Evolutionary conservation across 768 basidiomycete species (phyloP), one percentile per base, ranked within the genome.

Genomic region (Kwoniella shandongensis): DNA sequence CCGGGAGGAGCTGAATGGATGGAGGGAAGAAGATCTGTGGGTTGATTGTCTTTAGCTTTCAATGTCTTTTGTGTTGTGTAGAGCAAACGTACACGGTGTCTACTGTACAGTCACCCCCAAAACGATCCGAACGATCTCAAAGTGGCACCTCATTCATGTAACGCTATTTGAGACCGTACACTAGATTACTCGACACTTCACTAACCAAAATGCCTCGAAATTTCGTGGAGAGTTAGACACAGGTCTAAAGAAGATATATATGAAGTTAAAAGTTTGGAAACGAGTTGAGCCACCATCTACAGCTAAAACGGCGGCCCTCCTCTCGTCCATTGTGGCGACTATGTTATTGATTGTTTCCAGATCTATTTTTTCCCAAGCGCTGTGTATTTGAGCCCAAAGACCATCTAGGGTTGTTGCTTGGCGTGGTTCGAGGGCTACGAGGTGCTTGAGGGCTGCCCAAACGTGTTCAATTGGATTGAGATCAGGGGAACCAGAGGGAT

Each of bases 381-480:
- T 22, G 10, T 45, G 18, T 22, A 26, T 17, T 13, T 45, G 18
- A 11, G 13, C 17, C 18, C 7, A 45, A 20, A 26, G 8, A 20
- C 13, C 13, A 45, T 45, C 44, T 45, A 3, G 4, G 26, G 13
- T 22, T 4, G 44, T 45, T 45, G 44, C 15, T 7, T 17, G 20
- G 7, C 7, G 4, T 20, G 13, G 3, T 26, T 11, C 12, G 25
- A 6, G 12, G 20, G 15, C 23, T 23, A 26, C 23, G 13, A 7
- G 4, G 7, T 7, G 12, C 25, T 45, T 45, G 20, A 49, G 30
- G 15, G 7, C 11, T 10, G 12, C 22, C 22, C 47, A 49, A 10
- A 35, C 22, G 30, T 49, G 15, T 22, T 49, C 32, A 18, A 32
- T 32, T 5, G 45, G 45, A 30, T 47, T 47, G 8, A 47, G 45